Evolutionary conservation across 2,329 filamentous ascomycete species (phyloP).

Genomic region (Blastomyces parvus): DNA sequence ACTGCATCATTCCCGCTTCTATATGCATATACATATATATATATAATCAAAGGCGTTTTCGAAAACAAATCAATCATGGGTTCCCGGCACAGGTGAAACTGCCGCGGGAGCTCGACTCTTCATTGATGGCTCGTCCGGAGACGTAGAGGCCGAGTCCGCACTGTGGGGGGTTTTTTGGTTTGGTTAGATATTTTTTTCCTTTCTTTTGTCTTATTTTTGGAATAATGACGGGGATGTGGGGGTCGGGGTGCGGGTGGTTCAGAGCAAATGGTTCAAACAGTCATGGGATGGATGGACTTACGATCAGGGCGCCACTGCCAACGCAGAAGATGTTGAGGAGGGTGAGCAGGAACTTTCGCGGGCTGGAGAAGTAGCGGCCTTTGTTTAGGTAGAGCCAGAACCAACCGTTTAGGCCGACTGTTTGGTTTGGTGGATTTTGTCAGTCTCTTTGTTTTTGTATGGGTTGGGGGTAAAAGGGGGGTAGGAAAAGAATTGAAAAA

Average conservation of each 20-base stretch:
- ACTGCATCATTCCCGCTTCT: no score
- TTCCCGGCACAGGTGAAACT: constrained; percentile 35
- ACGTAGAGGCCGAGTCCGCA: constrained; percentile 37
- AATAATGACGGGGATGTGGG: not conserved
- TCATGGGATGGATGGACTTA: no score
- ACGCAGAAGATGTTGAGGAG: constrained; percentile 39
- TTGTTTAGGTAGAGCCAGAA: constrained; percentile 43
- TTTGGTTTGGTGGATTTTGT: not conserved
- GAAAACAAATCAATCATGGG: constrained; percentile 9
- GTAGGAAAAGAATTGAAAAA: not conserved
- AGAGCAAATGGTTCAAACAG: no score
- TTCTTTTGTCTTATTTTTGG: not conserved
- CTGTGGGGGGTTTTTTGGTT: constrained; percentile 18
- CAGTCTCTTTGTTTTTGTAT: not conserved
- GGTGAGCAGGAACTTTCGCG: constrained; percentile 38
- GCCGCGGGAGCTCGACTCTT: constrained; percentile 23
- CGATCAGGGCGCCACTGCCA: constrained; percentile 22
- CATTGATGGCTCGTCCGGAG: constrained; percentile 31
- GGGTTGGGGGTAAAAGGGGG: no score
- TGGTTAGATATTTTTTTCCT: no score
- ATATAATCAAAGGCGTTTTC: no score
- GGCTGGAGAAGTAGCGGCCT: constrained; percentile 33
- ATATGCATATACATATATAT: no score
- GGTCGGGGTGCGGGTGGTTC: no score
- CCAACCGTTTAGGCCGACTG: constrained; percentile 33